Conservation (phyloP, 352 stramenopile genomes). For the Phytophthora cactorum region DNA sequence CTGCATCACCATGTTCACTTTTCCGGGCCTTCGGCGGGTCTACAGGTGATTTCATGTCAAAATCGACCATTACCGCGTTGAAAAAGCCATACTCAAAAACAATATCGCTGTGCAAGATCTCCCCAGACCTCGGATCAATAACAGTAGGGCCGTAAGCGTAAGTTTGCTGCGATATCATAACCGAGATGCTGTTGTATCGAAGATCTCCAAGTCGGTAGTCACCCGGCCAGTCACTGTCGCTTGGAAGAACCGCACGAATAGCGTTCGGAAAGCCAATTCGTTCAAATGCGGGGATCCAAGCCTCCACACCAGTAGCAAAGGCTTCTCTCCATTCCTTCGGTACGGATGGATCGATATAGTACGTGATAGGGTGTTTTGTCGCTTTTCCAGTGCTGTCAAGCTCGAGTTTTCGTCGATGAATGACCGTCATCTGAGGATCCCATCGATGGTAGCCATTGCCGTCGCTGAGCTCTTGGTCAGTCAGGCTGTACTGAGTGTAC, state of each 20-base stretch:
- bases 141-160: slow-evolving; percentile 73
- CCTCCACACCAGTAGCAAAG: slow-evolving; percentile 69
- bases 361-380: slow-evolving; percentile 67
- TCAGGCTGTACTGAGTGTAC: slow-evolving; percentile 62
- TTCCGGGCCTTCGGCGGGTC: slow-evolving; percentile 25
- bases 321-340: slow-evolving; percentile 65
- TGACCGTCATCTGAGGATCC: slow-evolving; percentile 61
- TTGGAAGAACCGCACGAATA: slow-evolving; percentile 71
- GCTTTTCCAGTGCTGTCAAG: slow-evolving; percentile 38
- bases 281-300: slow-evolving; percentile 84
- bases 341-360: slow-evolving; percentile 87
- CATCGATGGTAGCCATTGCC: slow-evolving; percentile 57
- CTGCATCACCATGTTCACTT: slow-evolving; percentile 4
- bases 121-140: slow-evolving; percentile 79
- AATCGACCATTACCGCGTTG: slow-evolving; percentile 63
- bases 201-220: slow-evolving; percentile 88
- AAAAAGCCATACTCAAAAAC: slow-evolving; percentile 90
- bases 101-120: slow-evolving; percentile 90
- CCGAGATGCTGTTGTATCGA: slow-evolving; percentile 87
- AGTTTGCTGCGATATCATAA: slow-evolving; percentile 82
- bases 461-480: slow-evolving; percentile 37
- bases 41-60: slow-evolving; percentile 55
- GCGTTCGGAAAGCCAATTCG: slow-evolving; percentile 72
- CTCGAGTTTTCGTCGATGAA: slow-evolving; percentile 77
- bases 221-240: slow-evolving; percentile 71